Evolutionary conservation across 2,329 filamentous ascomycete genomes (phyloP), one percentile per base, ranked within the genome.

Genomic region (Phaeophleospora eucalypticola): DNA sequence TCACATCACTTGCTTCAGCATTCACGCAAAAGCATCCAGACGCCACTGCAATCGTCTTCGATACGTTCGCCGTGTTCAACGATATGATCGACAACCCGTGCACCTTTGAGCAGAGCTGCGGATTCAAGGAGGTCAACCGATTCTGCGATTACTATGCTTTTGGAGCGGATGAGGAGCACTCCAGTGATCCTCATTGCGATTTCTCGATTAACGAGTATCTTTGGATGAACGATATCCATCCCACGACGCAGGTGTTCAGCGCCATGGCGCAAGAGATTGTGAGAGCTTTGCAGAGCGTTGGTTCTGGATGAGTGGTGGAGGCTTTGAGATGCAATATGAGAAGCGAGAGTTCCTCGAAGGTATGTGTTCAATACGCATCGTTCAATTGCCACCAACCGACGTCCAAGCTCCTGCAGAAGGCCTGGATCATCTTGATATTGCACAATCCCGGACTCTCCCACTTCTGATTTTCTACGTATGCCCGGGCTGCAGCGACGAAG

Each of bases 121-220:
- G 65, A 0, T 70, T 78, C 40, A 76, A 75, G 61, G 82, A 84
- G 56, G 74, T 73, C 0, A 82, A 77, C 0, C 68, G 51, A 0
- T 83, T 71, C 51, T 84, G 81, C 56, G 59, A 53, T 9, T 71
- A 68, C 0, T 84, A 84, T 60, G 60, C 71, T 56, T 77, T 77
- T 49, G 69, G 68, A 2, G 67, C 69, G 1, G 60, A 66, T 2
- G 60, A 53, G 0, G 68, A 65, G 63, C 66, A 71, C 43, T 67
- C 66, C 1, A 64, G 61, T n/a, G 54, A 66, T 34, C 57, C 68
- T 4, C 71, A 68, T 39, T 84, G 81, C 59, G 68, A 69, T 1
- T 63, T 79, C 36, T 67, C 77, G 0, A 79, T 82, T 2, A 77
- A 83, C 58, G 67, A 83, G 65, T 84, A 83, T 60, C 76, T 84